phyloP scores from a whole-genome alignment of 169 alveolate species.

The Cryptosporidium ryanae region DNA sequence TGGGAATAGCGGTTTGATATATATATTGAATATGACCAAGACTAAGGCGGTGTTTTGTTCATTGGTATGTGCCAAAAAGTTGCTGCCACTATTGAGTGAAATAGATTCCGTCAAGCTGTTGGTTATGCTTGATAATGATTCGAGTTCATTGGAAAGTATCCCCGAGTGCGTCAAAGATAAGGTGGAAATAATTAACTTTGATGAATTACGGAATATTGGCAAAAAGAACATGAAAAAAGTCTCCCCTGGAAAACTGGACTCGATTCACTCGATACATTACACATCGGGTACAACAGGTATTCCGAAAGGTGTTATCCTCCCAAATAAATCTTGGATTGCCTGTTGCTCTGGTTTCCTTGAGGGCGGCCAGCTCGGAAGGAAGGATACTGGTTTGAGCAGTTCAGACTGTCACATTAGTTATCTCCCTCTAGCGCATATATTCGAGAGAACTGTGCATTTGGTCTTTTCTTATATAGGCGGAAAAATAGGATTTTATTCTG shows the following conservation, averaged over 20 bases:
- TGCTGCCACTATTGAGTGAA: constrained; percentile 16
- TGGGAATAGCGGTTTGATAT: constrained; percentile 77
- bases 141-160: neutral
- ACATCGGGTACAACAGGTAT: constrained; percentile 92
- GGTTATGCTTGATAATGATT: constrained; percentile 40
- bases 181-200: constrained; percentile 34
- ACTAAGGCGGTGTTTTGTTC: constrained; percentile 70
- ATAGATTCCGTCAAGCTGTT: constrained; percentile 9
- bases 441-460: constrained; percentile 82
- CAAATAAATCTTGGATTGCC: constrained; percentile 80
- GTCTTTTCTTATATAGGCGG: constrained; percentile 77
- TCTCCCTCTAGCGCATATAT: constrained; percentile 87
- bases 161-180: constrained; percentile 21
- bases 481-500: constrained; percentile 82
- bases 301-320: constrained; percentile 90
- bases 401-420: constrained; percentile 83
- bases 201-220: constrained; percentile 34
- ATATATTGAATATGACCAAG: constrained; percentile 73
- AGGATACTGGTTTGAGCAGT: constrained; percentile 41
- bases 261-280: constrained; percentile 76
- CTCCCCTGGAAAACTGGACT: constrained; percentile 36
- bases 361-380: constrained; percentile 44
- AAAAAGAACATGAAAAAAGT: constrained; percentile 12
- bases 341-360: constrained; percentile 43
- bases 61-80: constrained; percentile 6